These are phyloP conservation scores for Puccinia triticina DNA, from an alignment of 1,284 basidiomycete genomes.

Conservation along the genomic window DNA sequence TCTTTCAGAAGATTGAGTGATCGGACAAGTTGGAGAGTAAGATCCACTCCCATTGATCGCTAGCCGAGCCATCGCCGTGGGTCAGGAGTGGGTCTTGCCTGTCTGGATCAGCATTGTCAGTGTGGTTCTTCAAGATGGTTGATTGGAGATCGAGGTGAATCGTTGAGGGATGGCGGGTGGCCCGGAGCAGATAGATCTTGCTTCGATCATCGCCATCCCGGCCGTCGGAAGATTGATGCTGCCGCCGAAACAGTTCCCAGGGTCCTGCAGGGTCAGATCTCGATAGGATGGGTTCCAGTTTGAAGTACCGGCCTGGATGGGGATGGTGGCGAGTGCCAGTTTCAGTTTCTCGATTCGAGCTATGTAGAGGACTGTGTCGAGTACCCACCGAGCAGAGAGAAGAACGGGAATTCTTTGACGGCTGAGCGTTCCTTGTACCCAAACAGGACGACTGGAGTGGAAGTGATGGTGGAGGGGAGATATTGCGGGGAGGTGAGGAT, in stretches of 20 bases:
- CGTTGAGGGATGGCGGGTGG: neutral
- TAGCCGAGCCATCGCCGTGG: neutral
- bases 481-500: slow-evolving; percentile 10
- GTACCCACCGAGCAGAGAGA: slow-evolving; percentile 18
- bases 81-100: neutral
- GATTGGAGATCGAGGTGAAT: neutral
- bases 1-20: neutral
- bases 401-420: slow-evolving; percentile 33
- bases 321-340: too few species aligned
- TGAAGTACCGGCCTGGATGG: slow-evolving; percentile 9
- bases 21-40: slow-evolving; percentile 26
- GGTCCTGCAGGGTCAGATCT: neutral
- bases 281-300: neutral
- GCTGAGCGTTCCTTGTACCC: slow-evolving; percentile 34
- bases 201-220: neutral
- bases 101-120: neutral
- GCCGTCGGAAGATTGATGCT: neutral
- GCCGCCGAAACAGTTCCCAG: neutral
- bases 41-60: slow-evolving; percentile 22
- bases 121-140: neutral
- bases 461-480: neutral
- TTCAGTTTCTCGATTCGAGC: too few species aligned
- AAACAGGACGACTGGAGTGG: slow-evolving; percentile 1
- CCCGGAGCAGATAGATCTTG: neutral
- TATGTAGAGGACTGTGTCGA: too few species aligned